These are phyloP conservation scores for Verticillium zaregamsianum DNA, from an alignment of 2,329 filamentous ascomycete species.

Conservation along the genomic window DNA sequence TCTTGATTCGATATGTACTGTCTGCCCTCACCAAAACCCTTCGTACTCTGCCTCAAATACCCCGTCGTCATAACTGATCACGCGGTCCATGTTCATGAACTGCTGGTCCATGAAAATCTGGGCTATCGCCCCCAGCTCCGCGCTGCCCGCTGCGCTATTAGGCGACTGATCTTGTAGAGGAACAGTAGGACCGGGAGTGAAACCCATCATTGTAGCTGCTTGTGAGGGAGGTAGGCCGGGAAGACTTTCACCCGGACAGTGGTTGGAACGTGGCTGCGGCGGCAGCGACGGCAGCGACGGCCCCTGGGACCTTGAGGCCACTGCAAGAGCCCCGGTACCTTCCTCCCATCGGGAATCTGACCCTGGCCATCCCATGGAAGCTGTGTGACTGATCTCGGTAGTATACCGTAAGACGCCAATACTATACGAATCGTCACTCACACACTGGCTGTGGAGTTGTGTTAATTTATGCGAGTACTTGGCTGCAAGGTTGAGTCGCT, in stretches of 20 bases:
- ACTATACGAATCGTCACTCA: slow-evolving; percentile 2
- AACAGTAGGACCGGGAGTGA: not conserved
- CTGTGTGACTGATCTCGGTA: slow-evolving; percentile 5
- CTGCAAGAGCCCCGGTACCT: not conserved
- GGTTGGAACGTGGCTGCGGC: not conserved
- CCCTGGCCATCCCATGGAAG: not conserved
- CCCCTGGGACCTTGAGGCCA: not conserved
- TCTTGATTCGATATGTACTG: not conserved
- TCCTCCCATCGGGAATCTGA: not conserved
- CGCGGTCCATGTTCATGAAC: slow-evolving; percentile 15
- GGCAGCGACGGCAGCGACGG: not conserved
- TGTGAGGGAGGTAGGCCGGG: not conserved
- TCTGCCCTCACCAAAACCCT: slow-evolving; percentile 5
- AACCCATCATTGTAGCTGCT: not conserved
- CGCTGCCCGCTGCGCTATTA: slow-evolving; percentile 1
- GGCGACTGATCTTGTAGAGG: not conserved
- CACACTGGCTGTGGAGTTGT: slow-evolving; percentile 7
- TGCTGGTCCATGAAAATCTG: slow-evolving; percentile 13
- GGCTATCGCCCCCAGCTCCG: slow-evolving; percentile 17
- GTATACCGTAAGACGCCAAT: slow-evolving; percentile 10
- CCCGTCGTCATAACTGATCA: slow-evolving; percentile 18
- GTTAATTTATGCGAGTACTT: slow-evolving; percentile 11
- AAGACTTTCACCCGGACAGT: not conserved
- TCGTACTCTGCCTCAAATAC: slow-evolving; percentile 15
- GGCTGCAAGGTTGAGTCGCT: slow-evolving; percentile 4